Base-by-base conservation (phyloP, 164 flowering plant genomes). In the Cinnamomum chago region DNA sequence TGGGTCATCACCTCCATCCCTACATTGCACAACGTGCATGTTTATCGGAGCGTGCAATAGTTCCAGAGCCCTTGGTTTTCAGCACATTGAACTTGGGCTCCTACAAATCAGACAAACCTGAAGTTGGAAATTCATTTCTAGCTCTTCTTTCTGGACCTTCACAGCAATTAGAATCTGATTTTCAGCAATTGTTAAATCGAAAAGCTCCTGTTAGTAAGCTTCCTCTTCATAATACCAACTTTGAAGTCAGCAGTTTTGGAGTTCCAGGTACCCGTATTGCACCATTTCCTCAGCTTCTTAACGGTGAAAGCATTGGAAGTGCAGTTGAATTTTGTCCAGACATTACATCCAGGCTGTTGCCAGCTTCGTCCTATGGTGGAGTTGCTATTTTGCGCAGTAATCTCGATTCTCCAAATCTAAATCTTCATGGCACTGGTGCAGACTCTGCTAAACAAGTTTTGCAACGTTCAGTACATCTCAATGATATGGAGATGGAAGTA, bases 81-180 rank as follows among this genome's bases (percentile, higher is more conserved):
- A 80, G 74, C 62, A 24, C 70, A 27, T n/a, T 73, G 69, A 77
- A 78, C 70, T 67, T 71, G 65, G 50, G 79, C 74, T 73, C 83
- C 9, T 27, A 72, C 70, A 81, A 72, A 68, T 60, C 82, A 62
- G 75, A 71, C 51, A 72, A 73, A 76, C 74, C 77, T 67, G 87
- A 83, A 5, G 28, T 70, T 28, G 85, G 83, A 68, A 82, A 73
- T 80, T 84, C 89, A n/a, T 84, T 84, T 78, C 75, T 83, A 25
- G 78, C 91, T 79, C 81, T 86, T 62, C 81, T 88, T 68, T 84
- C 89, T 68, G 86, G 87, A 51, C 79, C 88, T 25, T 69, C 87
- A 65, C 73, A 81, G 3, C 72, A 79, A 15, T 58, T 83, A 67
- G 84, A 79, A 74, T 70, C 70, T 72, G 90, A 85, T 76, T 68